A percentile compares a stretch with the other conserved stretches of the same genome.
Conservation (phyloP, 352 stramenopile genomes). For the Phytopythium mirpurense region DNA sequence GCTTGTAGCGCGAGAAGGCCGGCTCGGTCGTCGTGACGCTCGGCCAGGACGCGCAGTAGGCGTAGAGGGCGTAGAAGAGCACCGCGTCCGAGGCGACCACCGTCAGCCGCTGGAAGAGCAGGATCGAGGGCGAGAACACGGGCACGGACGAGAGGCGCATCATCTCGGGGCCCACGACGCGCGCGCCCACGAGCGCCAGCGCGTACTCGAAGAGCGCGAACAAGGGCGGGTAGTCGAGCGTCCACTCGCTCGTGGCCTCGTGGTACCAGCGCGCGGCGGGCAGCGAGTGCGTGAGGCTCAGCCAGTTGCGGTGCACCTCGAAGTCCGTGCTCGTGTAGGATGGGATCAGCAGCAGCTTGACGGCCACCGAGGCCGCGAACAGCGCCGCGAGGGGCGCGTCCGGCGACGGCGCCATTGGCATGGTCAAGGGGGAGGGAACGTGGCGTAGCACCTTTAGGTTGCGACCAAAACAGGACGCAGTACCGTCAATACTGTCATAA, state of each 20-base stretch:
- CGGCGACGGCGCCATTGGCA: too few relatives aligned
- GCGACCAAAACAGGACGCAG: too few relatives aligned
- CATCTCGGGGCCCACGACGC: constrained; percentile 63
- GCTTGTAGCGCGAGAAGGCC: constrained; percentile 55
- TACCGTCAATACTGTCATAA: not conserved
- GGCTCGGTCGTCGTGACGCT: constrained; percentile 67
- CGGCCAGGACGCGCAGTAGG: constrained; percentile 80
- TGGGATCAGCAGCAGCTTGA: constrained; percentile 89
- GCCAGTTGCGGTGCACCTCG: constrained; percentile 98
- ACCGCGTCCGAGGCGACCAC: constrained; percentile 89
- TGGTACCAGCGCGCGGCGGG: constrained; percentile 93
- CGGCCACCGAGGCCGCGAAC: constrained; percentile 36
- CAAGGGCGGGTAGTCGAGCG: constrained; percentile 97
- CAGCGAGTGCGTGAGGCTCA: constrained; percentile 92
- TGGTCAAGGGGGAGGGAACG: not conserved
- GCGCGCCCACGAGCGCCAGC: constrained; percentile 58
- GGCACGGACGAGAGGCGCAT: constrained; percentile 54
- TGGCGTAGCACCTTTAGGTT: not conserved
- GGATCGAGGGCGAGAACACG: constrained; percentile 45
- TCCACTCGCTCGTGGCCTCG: constrained; percentile 94
- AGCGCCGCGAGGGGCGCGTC: constrained; percentile 44
- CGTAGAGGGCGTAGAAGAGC: constrained; percentile 79
- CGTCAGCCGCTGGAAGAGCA: constrained; percentile 92
- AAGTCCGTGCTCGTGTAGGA: constrained; percentile 97
- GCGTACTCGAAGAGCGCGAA: constrained; percentile 97